Evolutionary conservation across 1,139 yeast genomes (phyloP).

Genomic region (Insectozyma bohioensis): DNA sequence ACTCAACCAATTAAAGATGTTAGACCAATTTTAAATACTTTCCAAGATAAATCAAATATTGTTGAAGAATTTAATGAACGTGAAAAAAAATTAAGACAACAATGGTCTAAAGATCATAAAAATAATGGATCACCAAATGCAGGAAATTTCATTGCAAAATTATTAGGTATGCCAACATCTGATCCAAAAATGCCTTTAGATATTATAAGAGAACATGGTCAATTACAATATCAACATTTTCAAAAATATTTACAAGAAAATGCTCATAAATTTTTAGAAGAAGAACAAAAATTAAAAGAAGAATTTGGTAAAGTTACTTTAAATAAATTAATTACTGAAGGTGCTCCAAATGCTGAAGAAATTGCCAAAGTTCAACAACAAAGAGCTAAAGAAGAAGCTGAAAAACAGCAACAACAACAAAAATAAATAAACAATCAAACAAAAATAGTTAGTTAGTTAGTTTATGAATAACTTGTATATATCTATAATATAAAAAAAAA

Average conservation of each 20-base stretch:
- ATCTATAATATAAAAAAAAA: too few species aligned
- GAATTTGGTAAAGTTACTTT: slow-evolving; percentile 77
- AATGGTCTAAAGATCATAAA: slow-evolving; percentile 66
- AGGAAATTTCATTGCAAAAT: slow-evolving; percentile 52
- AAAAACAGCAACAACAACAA: slow-evolving; percentile 12
- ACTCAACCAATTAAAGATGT: slow-evolving; percentile 89
- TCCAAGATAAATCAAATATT: slow-evolving; percentile 56
- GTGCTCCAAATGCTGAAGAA: slow-evolving; percentile 83
- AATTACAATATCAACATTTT: slow-evolving; percentile 82
- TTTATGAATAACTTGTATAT: slow-evolving; percentile 5
- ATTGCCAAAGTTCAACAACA: slow-evolving; percentile 67
- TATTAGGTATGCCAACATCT: slow-evolving; percentile 62
- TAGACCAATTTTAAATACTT: slow-evolving; percentile 80
- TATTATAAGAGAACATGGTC: slow-evolving; percentile 88
- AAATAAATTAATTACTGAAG: slow-evolving; percentile 81
- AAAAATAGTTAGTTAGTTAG: background rate
- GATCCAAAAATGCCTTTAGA: slow-evolving; percentile 90
- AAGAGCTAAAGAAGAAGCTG: slow-evolving; percentile 22
- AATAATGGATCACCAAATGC: slow-evolving; percentile 42
- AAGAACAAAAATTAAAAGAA: slow-evolving; percentile 77
- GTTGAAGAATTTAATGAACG: slow-evolving; percentile 78
- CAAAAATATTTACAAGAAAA: slow-evolving; percentile 82
- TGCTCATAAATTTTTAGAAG: slow-evolving; percentile 82
- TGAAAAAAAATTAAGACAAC: slow-evolving; percentile 69
- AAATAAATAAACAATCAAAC: slow-evolving; percentile 1